Percentiles rank a stretch among this genome's conserved stretches.
Conservation (phyloP, 495 filamentous ascomycete genomes). For the Delitschia confertaspora region DNA sequence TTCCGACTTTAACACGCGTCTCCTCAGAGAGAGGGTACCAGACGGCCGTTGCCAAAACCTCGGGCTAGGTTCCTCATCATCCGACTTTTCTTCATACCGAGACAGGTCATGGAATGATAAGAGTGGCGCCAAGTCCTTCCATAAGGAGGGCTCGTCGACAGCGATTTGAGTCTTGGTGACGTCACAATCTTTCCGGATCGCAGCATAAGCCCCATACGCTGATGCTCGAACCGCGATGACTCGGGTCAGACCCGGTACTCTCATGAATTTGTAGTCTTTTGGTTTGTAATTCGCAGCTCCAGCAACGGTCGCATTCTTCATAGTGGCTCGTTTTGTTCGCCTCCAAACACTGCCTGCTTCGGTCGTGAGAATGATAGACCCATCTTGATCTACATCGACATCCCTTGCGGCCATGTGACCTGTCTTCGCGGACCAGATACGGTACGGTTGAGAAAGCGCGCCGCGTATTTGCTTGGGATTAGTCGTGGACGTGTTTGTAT, state of each 20-base stretch:
- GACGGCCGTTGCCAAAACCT: slow-evolving; percentile 43
- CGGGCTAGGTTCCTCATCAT: slow-evolving; percentile 33
- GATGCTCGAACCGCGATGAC: slow-evolving; percentile 78
- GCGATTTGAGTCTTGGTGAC: slow-evolving; percentile 66
- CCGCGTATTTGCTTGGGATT: slow-evolving; percentile 79
- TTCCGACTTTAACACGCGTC: slow-evolving; percentile 25
- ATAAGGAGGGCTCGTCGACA: slow-evolving; percentile 55
- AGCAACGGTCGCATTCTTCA: slow-evolving; percentile 59
- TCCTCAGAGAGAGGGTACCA: slow-evolving; percentile 46
- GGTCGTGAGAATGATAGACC: slow-evolving; percentile 89
- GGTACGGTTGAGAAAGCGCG: slow-evolving; percentile 61
- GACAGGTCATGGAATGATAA: slow-evolving; percentile 47
- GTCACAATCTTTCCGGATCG: slow-evolving; percentile 75
- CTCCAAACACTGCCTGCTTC: slow-evolving; percentile 87
- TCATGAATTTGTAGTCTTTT: slow-evolving; percentile 89
- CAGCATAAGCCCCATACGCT: slow-evolving; percentile 78
- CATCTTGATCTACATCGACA: slow-evolving; percentile 82
- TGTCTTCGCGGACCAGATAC: slow-evolving; percentile 75
- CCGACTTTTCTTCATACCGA: slow-evolving; percentile 22
- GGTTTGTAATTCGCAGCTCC: slow-evolving; percentile 43
- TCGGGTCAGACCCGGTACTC: slow-evolving; percentile 77
- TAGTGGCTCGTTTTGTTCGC: slow-evolving; percentile 68
- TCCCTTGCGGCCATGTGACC: slow-evolving; percentile 78
- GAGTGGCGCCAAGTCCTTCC: slow-evolving; percentile 63
- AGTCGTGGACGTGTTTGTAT: slow-evolving; percentile 64